phyloP scores from a whole-genome alignment of 345 rosid species.

The Raphanus raphanistrum region DNA sequence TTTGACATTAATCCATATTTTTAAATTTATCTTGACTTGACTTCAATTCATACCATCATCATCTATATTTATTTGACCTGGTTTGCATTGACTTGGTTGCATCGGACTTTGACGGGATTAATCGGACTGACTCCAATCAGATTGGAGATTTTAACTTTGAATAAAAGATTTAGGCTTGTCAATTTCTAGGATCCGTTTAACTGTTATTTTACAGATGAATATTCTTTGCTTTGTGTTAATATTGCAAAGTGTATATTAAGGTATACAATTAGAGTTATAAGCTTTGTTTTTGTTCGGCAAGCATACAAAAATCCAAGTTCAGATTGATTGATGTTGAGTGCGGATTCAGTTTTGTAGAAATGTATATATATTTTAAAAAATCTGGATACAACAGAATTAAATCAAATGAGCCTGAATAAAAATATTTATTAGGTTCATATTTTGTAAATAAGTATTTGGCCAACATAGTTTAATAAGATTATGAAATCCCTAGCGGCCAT shows the following conservation, averaged over 20 bases:
- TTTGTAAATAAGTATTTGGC: neutral
- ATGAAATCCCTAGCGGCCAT: neutral
- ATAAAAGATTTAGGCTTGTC: neutral
- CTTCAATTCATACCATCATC: neutral
- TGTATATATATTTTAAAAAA: neutral
- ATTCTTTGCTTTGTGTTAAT: neutral
- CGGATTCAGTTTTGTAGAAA: neutral
- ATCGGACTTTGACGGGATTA: slow-evolving; percentile 16
- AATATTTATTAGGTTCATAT: neutral
- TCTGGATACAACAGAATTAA: neutral
- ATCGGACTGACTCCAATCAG: neutral
- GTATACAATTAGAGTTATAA: neutral
- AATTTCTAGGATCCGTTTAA: neutral
- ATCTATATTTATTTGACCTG: neutral
- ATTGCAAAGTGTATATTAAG: neutral
- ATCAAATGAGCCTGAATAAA: neutral
- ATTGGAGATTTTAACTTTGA: slow-evolving; percentile 5
- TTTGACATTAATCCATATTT: neutral
- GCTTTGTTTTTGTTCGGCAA: neutral
- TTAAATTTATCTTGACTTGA: slow-evolving; percentile 15
- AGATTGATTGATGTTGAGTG: neutral
- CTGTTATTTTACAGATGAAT: neutral
- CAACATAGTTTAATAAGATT: neutral
- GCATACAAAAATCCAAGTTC: neutral
- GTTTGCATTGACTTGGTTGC: slow-evolving; percentile 18